Base-by-base conservation (phyloP, 2,329 filamentous ascomycete species). In the Hirsutella rhossiliensis region DNA sequence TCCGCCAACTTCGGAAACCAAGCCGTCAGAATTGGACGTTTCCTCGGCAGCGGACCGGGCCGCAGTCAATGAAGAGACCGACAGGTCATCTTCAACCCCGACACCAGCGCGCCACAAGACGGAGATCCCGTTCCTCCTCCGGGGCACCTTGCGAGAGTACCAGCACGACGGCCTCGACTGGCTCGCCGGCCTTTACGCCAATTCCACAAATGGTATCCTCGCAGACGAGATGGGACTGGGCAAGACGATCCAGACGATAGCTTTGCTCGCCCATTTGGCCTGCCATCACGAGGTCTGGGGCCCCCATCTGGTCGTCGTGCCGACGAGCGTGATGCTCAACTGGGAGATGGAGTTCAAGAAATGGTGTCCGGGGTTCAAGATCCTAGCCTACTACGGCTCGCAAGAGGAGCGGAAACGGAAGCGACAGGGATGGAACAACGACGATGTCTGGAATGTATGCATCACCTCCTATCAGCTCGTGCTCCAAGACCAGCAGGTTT, bases 331-430 rank as follows among this genome's bases (percentile, higher is more conserved):
- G 41, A 96, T 98, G 75, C 78, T 98, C 51, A 98, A 98, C 59
- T 98, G 92, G 92, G 94, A 98, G 62, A 97, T 97, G 84, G 92
- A 98, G 64, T 98, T 98, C 73, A 97, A 97, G 59, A 98, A 98
- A 61, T 98, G 90, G 79, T 87, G 89, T 45, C 92, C 94, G 3
- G 90, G 92, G 0, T 98, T 98, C 72, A 97, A 96, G 60, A 94
- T 98, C 45, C 72, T 98, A 47, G 92, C 89, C 0, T 98, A 98
- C 66, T 98, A 97, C 59, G 92, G 94, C 38, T 87, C 83, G 37
- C 84, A 89, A 54, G 88, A 96, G 52, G 92, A 98, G 64, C 82
- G 92, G 39, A 89, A 87, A 60, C 75, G 82, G 52, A 97, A 97
- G 63, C 83, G 94, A 27, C 80, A 84, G 56, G 90, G 92, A 2